Conservation (phyloP, 2,329 filamentous ascomycete species). For the Fusarium sublunatum region DNA sequence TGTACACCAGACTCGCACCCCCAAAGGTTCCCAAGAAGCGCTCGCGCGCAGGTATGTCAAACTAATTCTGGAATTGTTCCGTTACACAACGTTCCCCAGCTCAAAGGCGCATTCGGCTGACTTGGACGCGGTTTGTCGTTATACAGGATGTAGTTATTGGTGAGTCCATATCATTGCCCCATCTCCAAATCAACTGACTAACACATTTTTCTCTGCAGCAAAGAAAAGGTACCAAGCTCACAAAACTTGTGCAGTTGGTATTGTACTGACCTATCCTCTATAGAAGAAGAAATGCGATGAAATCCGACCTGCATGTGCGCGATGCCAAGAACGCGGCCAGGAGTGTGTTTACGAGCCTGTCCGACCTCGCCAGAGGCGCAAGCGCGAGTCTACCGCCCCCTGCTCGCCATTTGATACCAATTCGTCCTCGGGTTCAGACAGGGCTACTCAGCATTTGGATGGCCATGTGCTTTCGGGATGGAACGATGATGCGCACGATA, state of each 20-base stretch:
- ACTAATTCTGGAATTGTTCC: slow-evolving; percentile 12
- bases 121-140: slow-evolving; percentile 15
- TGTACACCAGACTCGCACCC: slow-evolving; percentile 67
- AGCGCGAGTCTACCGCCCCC: slow-evolving; percentile 43
- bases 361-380: slow-evolving; percentile 54
- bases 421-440: slow-evolving; percentile 38
- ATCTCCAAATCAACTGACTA: slow-evolving; percentile 20
- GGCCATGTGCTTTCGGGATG: slow-evolving; percentile 14
- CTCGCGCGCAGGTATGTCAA: slow-evolving; percentile 57
- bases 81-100: slow-evolving; percentile 12
- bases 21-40: slow-evolving; percentile 70
- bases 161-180: slow-evolving; percentile 47
- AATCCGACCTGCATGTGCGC: slow-evolving; percentile 61
- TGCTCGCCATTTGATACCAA: slow-evolving; percentile 34
- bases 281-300: slow-evolving; percentile 71
- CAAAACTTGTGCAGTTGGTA: neutral
- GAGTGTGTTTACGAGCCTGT: slow-evolving; percentile 64
- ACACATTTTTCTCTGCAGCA: slow-evolving; percentile 52
- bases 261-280: slow-evolving; percentile 17
- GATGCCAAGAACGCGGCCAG: slow-evolving; percentile 61
- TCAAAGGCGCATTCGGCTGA: slow-evolving; percentile 16
- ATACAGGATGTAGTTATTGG: slow-evolving; percentile 64
- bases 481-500: slow-evolving; percentile 31
- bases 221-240: slow-evolving; percentile 59
- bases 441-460: slow-evolving; percentile 29